Percentiles rank a stretch among this genome's conserved stretches.
Evolutionary conservation across 345 rosid genomes (phyloP).

Genomic region (Corymbia maculata): DNA sequence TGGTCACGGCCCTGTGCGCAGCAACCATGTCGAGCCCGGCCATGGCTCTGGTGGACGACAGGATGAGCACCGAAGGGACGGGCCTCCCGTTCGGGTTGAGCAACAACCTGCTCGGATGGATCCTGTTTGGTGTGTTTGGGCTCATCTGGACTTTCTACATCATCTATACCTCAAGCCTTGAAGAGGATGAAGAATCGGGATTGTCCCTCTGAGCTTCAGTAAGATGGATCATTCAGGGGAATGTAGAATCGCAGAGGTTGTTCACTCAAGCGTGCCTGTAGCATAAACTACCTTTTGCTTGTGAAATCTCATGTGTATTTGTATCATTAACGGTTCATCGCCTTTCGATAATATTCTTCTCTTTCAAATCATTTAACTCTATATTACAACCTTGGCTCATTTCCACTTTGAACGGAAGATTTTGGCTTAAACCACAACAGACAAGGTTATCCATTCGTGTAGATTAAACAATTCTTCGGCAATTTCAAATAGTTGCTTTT

Average conservation of each 20-base stretch:
- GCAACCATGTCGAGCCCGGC: constrained; percentile 64
- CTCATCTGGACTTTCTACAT: constrained; percentile 77
- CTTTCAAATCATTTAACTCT: not conserved
- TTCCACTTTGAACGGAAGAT: not conserved
- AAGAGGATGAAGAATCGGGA: constrained; percentile 88
- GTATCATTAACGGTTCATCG: not conserved
- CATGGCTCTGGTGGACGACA: constrained; percentile 84
- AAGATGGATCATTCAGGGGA: not conserved
- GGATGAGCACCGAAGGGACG: constrained; percentile 82
- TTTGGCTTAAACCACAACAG: not conserved
- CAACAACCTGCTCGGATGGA: constrained; percentile 95
- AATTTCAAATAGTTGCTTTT: not conserved
- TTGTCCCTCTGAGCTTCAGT: constrained; percentile 47
- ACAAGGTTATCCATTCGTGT: not conserved
- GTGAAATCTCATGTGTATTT: not conserved
- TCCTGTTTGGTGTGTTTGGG: constrained; percentile 74
- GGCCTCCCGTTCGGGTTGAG: constrained; percentile 92
- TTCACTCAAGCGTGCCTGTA: not conserved
- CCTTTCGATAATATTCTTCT: not conserved
- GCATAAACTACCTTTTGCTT: not conserved
- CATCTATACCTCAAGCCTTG: constrained; percentile 58
- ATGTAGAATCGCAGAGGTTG: not conserved
- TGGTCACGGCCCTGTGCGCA: constrained; percentile 42
- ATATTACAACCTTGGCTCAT: not conserved
- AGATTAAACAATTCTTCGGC: not conserved